Evolutionary conservation across 176 grass and related monocot genomes (phyloP).

Genomic region (Sorghum bicolor): DNA sequence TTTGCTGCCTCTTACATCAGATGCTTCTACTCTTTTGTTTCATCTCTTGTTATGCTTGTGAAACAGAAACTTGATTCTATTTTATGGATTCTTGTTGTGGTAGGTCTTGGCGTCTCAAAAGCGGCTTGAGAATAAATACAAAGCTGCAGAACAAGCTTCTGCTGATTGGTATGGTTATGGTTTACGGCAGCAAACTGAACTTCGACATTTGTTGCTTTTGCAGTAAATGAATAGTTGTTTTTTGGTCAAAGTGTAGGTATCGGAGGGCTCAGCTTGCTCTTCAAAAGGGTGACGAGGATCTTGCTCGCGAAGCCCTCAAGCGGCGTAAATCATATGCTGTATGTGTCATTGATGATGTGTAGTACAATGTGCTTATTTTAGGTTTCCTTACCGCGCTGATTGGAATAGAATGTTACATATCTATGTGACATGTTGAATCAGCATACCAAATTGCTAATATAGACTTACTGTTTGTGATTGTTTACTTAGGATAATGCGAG

Average conservation of each 20-base stretch:
- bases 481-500: conserved; percentile 88
- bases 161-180: conserved; percentile 76
- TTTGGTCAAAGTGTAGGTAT: conserved; percentile 53
- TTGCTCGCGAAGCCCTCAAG: conserved; percentile 97
- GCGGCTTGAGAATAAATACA: conserved; percentile 90
- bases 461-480: neutral
- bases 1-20: neutral
- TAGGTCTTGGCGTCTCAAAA: conserved; percentile 99
- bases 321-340: conserved; percentile 99
- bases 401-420: neutral
- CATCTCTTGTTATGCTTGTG: neutral
- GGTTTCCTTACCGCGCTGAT: neutral
- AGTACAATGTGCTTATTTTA: neutral
- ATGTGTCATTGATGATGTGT: conserved; percentile 32
- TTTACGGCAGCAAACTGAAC: neutral
- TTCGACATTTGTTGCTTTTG: conserved; percentile 25
- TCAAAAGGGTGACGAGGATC: conserved; percentile 95
- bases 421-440: neutral
- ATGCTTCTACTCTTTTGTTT: neutral
- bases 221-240: neutral
- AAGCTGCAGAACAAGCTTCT: conserved; percentile 79
- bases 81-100: neutral
- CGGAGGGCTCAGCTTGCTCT: conserved; percentile 94
- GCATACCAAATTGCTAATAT: conserved; percentile 25
- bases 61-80: neutral